phyloP scores from a whole-genome alignment of 768 basidiomycete genomes.

The Dioszegia aurantiaca region DNA sequence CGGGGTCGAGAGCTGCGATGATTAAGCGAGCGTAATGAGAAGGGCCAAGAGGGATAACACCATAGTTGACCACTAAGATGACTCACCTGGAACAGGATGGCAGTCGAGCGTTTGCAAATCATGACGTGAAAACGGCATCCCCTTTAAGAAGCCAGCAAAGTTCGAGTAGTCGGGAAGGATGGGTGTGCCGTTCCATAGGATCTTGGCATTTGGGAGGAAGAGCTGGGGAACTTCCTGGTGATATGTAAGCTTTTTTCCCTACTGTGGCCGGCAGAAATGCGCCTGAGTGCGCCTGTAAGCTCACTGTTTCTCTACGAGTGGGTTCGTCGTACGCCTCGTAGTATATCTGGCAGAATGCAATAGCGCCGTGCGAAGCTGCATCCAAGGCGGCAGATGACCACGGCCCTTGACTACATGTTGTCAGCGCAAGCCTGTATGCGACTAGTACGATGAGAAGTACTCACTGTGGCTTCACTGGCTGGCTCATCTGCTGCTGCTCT shows the following conservation, averaged over 20 bases:
- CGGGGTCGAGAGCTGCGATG: conserved; percentile 3
- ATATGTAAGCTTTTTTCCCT: not conserved
- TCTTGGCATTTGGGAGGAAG: conserved; percentile 36
- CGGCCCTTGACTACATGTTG: conserved; percentile 15
- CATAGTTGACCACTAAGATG: not conserved
- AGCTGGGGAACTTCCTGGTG: conserved; percentile 38
- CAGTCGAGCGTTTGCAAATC: conserved; percentile 46
- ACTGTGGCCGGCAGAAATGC: not conserved
- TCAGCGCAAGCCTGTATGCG: not conserved
- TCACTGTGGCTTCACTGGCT: not conserved
- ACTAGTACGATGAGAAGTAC: too few relatives aligned
- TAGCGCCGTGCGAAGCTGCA: conserved; percentile 43
- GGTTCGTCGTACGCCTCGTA: conserved; percentile 49
- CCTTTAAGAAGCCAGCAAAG: conserved; percentile 32
- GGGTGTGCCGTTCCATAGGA: conserved; percentile 46
- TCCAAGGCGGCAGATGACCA: conserved; percentile 40
- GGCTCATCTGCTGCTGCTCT: not conserved
- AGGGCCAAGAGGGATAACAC: not conserved
- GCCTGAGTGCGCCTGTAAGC: too few relatives aligned
- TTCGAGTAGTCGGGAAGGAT: conserved; percentile 18
- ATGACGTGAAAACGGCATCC: conserved; percentile 39
- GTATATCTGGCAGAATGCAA: conserved; percentile 46
- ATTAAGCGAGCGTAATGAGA: too few relatives aligned
- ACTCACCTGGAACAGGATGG: conserved; percentile 39
- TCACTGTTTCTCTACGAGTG: conserved; percentile 28